A percentile compares a stretch with the other conserved stretches of the same genome.
These are phyloP conservation scores for Podospora pseudopauciseta DNA, from an alignment of 495 filamentous ascomycete species.

Conservation along the genomic window DNA sequence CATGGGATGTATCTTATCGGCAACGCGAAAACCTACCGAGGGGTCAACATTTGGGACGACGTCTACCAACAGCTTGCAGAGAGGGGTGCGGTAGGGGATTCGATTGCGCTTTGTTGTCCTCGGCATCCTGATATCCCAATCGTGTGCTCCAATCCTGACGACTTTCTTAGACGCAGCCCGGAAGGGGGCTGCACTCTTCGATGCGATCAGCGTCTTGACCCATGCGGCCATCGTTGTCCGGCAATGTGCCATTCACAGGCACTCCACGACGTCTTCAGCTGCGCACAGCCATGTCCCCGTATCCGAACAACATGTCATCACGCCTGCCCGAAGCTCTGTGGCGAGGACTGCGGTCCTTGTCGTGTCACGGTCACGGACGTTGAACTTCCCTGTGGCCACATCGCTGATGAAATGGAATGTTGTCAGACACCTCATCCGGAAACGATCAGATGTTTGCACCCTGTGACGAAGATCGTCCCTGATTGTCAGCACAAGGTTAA, in stretches of 20 bases:
- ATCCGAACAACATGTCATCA: constrained; percentile 57
- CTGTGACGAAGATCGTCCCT: constrained; percentile 44
- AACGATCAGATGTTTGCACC: constrained; percentile 29
- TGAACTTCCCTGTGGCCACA: constrained; percentile 59
- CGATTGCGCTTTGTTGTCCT: constrained; percentile 59
- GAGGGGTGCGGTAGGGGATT: constrained; percentile 49
- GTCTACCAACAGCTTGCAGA: constrained; percentile 55
- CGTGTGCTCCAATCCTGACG: constrained; percentile 52
- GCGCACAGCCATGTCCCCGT: constrained; percentile 59
- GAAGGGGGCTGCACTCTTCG: constrained; percentile 66
- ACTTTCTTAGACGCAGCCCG: constrained; percentile 60
- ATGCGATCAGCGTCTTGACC: constrained; percentile 55
- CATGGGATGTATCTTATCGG: constrained; percentile 87
- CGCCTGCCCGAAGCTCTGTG: constrained; percentile 58
- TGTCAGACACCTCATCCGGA: constrained; percentile 32
- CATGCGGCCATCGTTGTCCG: constrained; percentile 68
- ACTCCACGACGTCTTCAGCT: constrained; percentile 61
- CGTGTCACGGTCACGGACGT: constrained; percentile 20
- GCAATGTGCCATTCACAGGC: constrained; percentile 66
- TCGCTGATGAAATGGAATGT: constrained; percentile 46
- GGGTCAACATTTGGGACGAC: constrained; percentile 66
- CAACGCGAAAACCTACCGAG: constrained; percentile 55
- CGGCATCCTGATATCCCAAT: constrained; percentile 62
- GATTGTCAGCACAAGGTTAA: constrained; percentile 53
- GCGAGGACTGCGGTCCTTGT: constrained; percentile 41